A percentile compares a stretch with the other conserved stretches of the same genome.
These are phyloP conservation scores for Phytophthora lateralis DNA, from an alignment of 352 stramenopile genomes.

Conservation along the genomic window DNA sequence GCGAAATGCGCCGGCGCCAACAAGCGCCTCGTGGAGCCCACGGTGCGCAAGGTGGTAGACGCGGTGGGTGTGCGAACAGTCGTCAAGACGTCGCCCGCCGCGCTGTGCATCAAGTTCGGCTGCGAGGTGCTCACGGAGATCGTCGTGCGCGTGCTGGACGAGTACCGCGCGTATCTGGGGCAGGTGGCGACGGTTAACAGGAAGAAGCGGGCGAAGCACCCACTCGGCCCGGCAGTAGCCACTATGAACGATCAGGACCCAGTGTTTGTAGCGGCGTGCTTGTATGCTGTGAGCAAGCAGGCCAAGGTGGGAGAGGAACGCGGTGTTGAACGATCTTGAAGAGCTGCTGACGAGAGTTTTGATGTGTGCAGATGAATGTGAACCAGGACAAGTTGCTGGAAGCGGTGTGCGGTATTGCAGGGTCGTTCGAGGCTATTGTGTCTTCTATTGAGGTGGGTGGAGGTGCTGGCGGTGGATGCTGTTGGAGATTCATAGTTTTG, in stretches of 20 bases:
- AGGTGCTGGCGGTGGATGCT: background rate
- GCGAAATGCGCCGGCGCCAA: constrained; percentile 48
- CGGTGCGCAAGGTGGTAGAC: constrained; percentile 56
- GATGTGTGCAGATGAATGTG: constrained; percentile 49
- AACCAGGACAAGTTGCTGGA: constrained; percentile 63
- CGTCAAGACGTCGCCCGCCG: constrained; percentile 51
- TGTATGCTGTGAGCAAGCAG: constrained; percentile 70
- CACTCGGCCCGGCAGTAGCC: constrained; percentile 17
- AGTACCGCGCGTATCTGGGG: constrained; percentile 45
- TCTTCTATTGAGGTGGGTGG: constrained; percentile 64
- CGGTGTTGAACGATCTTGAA: constrained; percentile 5
- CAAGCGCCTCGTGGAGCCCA: constrained; percentile 48
- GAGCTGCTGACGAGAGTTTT: constrained; percentile 11
- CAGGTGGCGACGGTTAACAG: constrained; percentile 24
- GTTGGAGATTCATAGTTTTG: constrained; percentile 1
- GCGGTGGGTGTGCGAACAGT: constrained; percentile 52
- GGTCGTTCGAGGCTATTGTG: constrained; percentile 69
- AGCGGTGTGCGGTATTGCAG: constrained; percentile 63
- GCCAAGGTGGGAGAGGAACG: constrained; percentile 43
- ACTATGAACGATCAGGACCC: constrained; percentile 51
- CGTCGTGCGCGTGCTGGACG: constrained; percentile 57
- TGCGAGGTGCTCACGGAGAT: constrained; percentile 70
- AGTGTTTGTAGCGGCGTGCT: constrained; percentile 66
- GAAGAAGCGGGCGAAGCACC: constrained; percentile 26
- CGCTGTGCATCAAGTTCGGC: constrained; percentile 77